Percentiles rank a stretch among this genome's conserved stretches.
phyloP scores from a whole-genome alignment of 257 asterid genomes.

The Solanum boliviense region DNA sequence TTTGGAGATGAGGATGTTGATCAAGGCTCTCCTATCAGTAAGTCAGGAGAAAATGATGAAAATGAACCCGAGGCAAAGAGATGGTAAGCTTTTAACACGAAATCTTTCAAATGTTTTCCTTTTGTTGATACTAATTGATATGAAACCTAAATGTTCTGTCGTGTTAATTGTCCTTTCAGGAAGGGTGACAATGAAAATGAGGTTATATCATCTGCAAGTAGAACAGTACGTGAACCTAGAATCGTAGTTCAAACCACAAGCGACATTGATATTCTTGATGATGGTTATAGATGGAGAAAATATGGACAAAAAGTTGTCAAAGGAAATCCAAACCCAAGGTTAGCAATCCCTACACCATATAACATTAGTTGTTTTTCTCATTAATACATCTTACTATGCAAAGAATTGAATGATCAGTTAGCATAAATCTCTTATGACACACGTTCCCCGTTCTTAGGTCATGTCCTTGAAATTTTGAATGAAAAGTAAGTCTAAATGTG shows the following conservation, averaged over 20 bases:
- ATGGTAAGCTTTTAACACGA: constrained; percentile 37
- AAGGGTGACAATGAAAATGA: constrained; percentile 64
- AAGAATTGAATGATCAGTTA: not conserved
- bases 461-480: not conserved
- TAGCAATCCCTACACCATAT: not conserved
- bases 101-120: not conserved
- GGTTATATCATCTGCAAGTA: constrained; percentile 55
- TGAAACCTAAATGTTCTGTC: not conserved
- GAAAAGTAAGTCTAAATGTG: not conserved
- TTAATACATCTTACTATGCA: not conserved
- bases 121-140: not conserved
- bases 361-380: not conserved
- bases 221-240: constrained; percentile 78
- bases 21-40: constrained; percentile 60
- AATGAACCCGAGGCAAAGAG: constrained; percentile 73
- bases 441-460: not conserved
- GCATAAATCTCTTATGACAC: not conserved
- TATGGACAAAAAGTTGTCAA: constrained; percentile 94
- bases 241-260: constrained; percentile 92
- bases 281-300: constrained; percentile 94
- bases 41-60: constrained; percentile 61
- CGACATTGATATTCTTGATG: constrained; percentile 91
- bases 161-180: constrained; percentile 32
- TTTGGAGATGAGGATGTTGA: constrained; percentile 80
- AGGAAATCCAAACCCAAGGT: constrained; percentile 95